phyloP scores from a whole-genome alignment of 2,329 filamentous ascomycete species.

The Talaromyces sp. region DNA sequence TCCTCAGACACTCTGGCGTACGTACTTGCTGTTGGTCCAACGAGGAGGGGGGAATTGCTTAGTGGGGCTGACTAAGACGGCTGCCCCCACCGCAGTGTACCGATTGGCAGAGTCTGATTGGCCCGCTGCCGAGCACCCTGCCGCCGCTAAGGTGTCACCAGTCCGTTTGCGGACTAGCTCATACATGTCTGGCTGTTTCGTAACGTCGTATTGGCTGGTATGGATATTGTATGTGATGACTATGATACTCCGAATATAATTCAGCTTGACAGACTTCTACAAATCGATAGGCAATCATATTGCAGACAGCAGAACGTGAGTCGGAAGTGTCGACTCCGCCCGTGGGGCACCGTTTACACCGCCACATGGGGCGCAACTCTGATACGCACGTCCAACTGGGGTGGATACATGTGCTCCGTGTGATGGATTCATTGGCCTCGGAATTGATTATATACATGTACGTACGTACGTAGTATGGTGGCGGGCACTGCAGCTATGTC shows the following conservation, averaged over 20 bases:
- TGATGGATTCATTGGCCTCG: not conserved
- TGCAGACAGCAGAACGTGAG: not conserved
- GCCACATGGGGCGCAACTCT: not conserved
- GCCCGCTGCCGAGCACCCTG: not conserved
- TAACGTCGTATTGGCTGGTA: not conserved
- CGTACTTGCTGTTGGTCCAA: not conserved
- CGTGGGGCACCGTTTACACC: not conserved
- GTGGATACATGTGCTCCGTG: slow-evolving; percentile 2
- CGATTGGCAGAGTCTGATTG: slow-evolving; percentile 1
- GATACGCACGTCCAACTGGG: not conserved
- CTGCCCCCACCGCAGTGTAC: not conserved
- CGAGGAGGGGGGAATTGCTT: not conserved
- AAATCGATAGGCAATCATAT: not conserved
- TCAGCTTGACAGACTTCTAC: not conserved
- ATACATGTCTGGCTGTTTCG: not conserved
- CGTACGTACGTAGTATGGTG: not conserved
- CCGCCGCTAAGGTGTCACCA: slow-evolving; percentile 15
- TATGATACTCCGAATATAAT: not conserved
- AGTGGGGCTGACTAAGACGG: not conserved
- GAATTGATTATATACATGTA: not conserved
- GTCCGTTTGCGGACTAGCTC: slow-evolving; percentile 5
- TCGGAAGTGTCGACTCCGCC: not conserved
- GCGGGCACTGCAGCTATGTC: too few species aligned
- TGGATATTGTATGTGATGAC: not conserved
- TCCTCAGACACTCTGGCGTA: not conserved